phyloP scores from a whole-genome alignment of 192 early-diverging fungal species.

The Chytriomyces sp. region DNA sequence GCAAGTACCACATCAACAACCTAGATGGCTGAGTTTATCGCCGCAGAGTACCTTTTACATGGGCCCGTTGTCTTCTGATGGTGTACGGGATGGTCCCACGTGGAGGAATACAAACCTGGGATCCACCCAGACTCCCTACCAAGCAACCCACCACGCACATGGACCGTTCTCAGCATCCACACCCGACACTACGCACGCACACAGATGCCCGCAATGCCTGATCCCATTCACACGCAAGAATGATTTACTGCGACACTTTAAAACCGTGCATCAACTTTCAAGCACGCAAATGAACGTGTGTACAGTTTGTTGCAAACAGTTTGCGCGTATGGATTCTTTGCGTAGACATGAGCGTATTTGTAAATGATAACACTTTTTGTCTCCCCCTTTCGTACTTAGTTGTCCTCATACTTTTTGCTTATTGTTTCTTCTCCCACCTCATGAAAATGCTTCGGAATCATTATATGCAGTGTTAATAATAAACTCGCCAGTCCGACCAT shows the following conservation, averaged over 20 bases:
- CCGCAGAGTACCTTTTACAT: no score
- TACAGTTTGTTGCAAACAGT: background rate
- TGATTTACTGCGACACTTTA: slow-evolving; percentile 6
- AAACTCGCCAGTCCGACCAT: no score
- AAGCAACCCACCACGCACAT: background rate
- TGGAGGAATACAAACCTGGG: no score
- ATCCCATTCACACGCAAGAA: background rate
- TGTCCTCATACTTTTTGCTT: no score
- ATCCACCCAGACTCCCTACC: background rate
- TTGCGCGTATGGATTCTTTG: slow-evolving; percentile 1
- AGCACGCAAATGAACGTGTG: background rate
- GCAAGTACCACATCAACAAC: no score
- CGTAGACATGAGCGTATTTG: background rate
- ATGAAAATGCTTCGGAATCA: no score
- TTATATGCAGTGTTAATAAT: no score
- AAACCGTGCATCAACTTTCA: slow-evolving; percentile 1
- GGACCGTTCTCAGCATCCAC: background rate
- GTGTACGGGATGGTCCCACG: background rate
- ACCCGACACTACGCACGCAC: background rate
- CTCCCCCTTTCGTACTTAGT: no score
- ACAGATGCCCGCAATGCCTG: background rate
- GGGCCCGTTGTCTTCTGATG: no score
- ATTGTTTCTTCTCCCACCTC: no score
- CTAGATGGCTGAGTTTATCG: no score
- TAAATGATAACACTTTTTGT: no score